Conservation (phyloP, 257 asterid genomes). For the Scutellaria galericulata region DNA sequence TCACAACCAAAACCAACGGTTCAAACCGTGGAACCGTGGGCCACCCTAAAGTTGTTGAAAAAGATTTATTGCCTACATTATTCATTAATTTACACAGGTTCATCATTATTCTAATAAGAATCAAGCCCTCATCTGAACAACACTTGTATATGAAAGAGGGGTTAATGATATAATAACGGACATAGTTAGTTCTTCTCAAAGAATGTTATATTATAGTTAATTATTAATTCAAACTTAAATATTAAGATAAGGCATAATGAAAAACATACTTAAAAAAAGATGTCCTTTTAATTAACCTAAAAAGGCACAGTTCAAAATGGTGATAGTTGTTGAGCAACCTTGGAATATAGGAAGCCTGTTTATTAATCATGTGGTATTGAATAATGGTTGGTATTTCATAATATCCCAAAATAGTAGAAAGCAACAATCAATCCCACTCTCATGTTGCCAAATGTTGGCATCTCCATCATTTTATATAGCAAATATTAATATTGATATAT, state of each 20-base stretch:
- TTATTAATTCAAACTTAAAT: neutral
- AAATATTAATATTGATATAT: no score
- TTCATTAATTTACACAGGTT: no score
- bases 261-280: no score
- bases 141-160: neutral
- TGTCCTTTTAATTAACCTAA: no score
- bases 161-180: neutral
- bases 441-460: constrained; percentile 9
- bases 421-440: constrained; percentile 14
- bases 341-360: constrained; percentile 24
- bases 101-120: no score
- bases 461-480: neutral
- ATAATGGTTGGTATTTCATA: neutral
- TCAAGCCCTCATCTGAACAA: neutral
- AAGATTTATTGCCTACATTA: no score
- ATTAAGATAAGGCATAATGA: no score
- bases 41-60: no score
- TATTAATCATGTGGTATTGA: neutral
- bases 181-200: neutral
- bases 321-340: constrained; percentile 31
- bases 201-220: neutral
- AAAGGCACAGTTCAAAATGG: neutral
- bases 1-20: no score
- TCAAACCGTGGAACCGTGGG: no score
- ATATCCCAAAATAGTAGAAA: constrained; percentile 4